Base-by-base conservation (phyloP, 169 alveolate species). In the Plasmodium vinckei region DNA sequence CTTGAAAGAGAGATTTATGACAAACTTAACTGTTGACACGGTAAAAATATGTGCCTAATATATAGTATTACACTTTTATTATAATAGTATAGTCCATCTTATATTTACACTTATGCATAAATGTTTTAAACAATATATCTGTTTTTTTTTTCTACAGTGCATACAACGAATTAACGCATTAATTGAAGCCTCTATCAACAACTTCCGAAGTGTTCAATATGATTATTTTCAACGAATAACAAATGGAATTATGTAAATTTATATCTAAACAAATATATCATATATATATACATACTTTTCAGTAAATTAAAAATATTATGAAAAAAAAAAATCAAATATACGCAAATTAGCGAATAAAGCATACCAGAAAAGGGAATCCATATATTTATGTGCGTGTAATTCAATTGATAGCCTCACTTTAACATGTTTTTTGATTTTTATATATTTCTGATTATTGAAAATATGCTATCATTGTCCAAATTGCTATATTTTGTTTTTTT, bases 161-260 rank as follows among this genome's bases (percentile, higher is more conserved):
- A 94, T 94, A 77, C 90, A 91, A 39, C 92, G 93, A 57, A 94
- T 95, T n/a, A 94, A 96, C 60, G 96, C 96, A 68, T 87, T 98
- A 90, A 96, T 98, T 49, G 97, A 97, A 64, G 91, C 94, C 27
- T 96, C 99, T 23, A 93, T 96, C 53, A 95, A 96, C 92, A 98
- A 97, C 93, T 97, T 98, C 97, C 93, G 99, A 49, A 96, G 99
- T 12, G 94, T 96, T 46, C 99, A 97, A 92, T 98, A 98, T 94
- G 99, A 98, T 93, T 96, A 95, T 79, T 98, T 95, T 93, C 99
- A 98, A 94, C 94, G 98, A 69, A 90, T 96, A 46, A 96, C 98
- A 47, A 97, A 97, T 75, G 99, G 99, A n/a, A 98, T 98, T 39
- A 89, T 96, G 92, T 97, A 87, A 88, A 46, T 33, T 39, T 10